Evolutionary conservation across 2,329 filamentous ascomycete species (phyloP).

Genomic region (Ophiostoma montium): DNA sequence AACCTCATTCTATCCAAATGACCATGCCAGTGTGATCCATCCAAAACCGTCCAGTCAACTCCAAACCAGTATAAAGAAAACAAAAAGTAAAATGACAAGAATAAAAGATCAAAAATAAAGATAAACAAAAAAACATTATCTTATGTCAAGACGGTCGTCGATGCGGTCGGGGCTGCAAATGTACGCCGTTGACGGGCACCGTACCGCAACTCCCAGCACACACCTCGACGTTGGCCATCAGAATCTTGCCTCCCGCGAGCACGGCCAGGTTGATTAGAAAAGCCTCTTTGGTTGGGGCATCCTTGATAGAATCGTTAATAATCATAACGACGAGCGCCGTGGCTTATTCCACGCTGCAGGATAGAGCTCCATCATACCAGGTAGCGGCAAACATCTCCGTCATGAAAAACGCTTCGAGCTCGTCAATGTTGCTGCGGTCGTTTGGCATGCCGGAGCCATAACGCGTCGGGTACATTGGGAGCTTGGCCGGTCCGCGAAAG

Average conservation of each 20-base stretch:
- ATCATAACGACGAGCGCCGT: constrained; percentile 37
- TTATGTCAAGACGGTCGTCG: too few species aligned
- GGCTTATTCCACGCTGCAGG: constrained; percentile 37
- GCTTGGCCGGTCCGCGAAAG: background rate
- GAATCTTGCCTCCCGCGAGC: constrained; percentile 36
- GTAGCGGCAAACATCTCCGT: constrained; percentile 33
- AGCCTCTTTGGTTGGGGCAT: constrained; percentile 35
- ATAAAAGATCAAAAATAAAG: background rate
- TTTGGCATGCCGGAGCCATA: constrained; percentile 15
- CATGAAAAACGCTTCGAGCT: constrained; percentile 40
- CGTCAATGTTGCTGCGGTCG: constrained; percentile 42
- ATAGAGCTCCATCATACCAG: constrained; percentile 35
- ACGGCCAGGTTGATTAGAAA: constrained; percentile 47
- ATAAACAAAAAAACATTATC: background rate
- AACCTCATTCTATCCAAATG: too few species aligned
- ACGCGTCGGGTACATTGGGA: background rate
- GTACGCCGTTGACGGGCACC: too few species aligned
- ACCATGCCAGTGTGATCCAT: too few species aligned
- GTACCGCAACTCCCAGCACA: constrained; percentile 40
- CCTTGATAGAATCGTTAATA: constrained; percentile 34
- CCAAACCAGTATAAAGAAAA: background rate
- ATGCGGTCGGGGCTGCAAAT: background rate
- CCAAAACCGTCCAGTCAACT: too few species aligned
- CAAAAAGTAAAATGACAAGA: background rate
- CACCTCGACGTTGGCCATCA: constrained; percentile 30